A percentile compares a stretch with the other conserved stretches of the same genome.
phyloP scores from a whole-genome alignment of 768 basidiomycete species.

The Lactarius hengduanensis region DNA sequence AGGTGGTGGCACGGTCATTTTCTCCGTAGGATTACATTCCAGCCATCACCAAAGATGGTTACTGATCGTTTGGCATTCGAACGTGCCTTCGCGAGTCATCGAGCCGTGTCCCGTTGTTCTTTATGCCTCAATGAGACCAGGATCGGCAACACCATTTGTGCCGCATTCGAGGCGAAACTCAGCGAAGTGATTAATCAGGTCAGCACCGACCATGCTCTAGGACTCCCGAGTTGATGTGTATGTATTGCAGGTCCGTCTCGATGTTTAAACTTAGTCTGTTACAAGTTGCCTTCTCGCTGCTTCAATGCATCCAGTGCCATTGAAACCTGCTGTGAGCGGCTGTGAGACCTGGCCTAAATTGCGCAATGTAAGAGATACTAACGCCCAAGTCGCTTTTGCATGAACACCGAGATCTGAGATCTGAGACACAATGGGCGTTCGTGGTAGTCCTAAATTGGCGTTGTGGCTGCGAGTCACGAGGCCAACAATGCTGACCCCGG shows the following conservation, averaged over 20 bases:
- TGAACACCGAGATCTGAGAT: too few species aligned
- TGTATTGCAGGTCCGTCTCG: slow-evolving; percentile 5
- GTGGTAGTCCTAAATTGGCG: too few species aligned
- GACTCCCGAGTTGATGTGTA: background rate
- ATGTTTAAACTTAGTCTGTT: background rate
- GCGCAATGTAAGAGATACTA: background rate
- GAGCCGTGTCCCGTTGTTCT: background rate
- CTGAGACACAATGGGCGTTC: too few species aligned
- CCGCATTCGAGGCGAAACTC: slow-evolving; percentile 1
- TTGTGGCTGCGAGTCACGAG: too few species aligned
- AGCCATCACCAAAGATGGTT: slow-evolving; percentile 9
- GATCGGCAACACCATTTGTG: slow-evolving; percentile 5
- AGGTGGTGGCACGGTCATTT: slow-evolving; percentile 18
- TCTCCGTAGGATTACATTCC: background rate
- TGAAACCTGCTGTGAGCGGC: background rate
- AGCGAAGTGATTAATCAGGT: slow-evolving; percentile 4
- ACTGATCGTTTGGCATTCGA: slow-evolving; percentile 12
- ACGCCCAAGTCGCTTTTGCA: background rate
- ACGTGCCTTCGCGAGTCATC: background rate
- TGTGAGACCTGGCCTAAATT: background rate
- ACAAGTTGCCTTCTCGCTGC: background rate
- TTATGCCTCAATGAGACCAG: slow-evolving; percentile 1
- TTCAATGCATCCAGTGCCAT: background rate
- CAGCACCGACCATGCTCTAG: background rate
- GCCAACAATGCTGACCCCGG: background rate